Percentiles rank a stretch among this genome's conserved stretches.
phyloP scores from a whole-genome alignment of 805 yeast species.

The Cyberlindnera sargentensis region DNA sequence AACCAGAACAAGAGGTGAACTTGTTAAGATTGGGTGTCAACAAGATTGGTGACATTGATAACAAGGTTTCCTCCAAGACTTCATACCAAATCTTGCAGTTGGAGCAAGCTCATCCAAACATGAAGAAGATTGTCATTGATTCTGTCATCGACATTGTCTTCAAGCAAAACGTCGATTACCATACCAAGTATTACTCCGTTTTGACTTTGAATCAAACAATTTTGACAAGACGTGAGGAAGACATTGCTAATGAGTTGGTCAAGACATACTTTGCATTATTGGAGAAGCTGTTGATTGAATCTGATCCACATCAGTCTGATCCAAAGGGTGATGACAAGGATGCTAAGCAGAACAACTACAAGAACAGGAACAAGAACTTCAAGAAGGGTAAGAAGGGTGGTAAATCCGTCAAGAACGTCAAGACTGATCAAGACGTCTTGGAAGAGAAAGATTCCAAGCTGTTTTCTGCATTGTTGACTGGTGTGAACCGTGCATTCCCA shows the following conservation, averaged over 20 bases:
- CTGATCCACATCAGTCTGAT: conserved; percentile 42
- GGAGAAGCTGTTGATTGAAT: conserved; percentile 71
- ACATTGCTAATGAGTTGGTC: conserved; percentile 76
- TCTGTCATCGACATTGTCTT: conserved; percentile 76
- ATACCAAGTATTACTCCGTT: conserved; percentile 80
- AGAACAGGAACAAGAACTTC: conserved; percentile 65
- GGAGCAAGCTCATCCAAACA: conserved; percentile 91
- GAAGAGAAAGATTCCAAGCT: conserved; percentile 81
- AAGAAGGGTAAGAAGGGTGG: conserved; percentile 89
- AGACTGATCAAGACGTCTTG: conserved; percentile 53
- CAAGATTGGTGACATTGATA: conserved; percentile 88
- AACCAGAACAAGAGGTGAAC: conserved; percentile 97
- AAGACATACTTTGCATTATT: conserved; percentile 82
- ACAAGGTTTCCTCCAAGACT: conserved; percentile 83
- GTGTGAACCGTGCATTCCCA: conserved; percentile 94
- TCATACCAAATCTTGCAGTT: conserved; percentile 73
- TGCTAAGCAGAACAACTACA: conserved; percentile 40
- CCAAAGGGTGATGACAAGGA: conserved; percentile 30
- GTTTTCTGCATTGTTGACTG: conserved; percentile 87
- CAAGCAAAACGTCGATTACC: conserved; percentile 72
- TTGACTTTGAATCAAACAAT: conserved; percentile 91
- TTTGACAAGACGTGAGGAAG: conserved; percentile 66
- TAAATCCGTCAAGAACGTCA: conserved; percentile 59
- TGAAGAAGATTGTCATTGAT: conserved; percentile 78
- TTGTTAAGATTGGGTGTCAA: conserved; percentile 83